Evolutionary conservation across 1,284 basidiomycete species (phyloP).

Genomic region (Naganishia liquefaciens): DNA sequence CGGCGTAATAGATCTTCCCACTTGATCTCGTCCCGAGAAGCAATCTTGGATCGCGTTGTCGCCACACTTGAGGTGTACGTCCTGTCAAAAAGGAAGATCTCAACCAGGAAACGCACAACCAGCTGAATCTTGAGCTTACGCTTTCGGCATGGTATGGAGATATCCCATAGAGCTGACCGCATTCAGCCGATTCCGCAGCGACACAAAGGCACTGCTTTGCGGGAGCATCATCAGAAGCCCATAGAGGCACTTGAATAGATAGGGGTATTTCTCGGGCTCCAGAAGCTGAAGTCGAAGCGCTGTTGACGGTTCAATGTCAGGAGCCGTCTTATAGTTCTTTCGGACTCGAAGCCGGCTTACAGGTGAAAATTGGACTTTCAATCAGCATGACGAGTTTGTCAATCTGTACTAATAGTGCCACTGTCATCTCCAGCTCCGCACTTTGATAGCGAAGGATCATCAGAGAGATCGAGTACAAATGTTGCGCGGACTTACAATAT

Average conservation of each 20-base stretch:
- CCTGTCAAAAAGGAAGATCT: slow-evolving; percentile 30
- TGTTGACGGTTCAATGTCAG: slow-evolving; percentile 45
- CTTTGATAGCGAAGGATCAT: slow-evolving; percentile 54
- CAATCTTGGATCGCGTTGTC: slow-evolving; percentile 69
- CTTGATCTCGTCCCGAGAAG: slow-evolving; percentile 78
- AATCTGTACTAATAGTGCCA: slow-evolving; percentile 90
- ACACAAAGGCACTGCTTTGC: slow-evolving; percentile 94
- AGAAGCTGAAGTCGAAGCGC: slow-evolving; percentile 94
- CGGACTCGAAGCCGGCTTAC: slow-evolving; percentile 58
- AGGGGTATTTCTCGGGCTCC: slow-evolving; percentile 94
- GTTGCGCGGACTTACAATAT: slow-evolving; percentile 73
- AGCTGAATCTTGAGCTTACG: slow-evolving; percentile 57
- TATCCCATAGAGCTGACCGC: slow-evolving; percentile 95
- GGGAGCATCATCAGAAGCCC: slow-evolving; percentile 96
- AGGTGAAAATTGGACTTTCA: slow-evolving; percentile 97
- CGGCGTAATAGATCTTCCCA: slow-evolving; percentile 85
- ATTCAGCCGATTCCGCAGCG: slow-evolving; percentile 86
- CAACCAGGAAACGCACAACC: neutral
- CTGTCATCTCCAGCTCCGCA: slow-evolving; percentile 94
- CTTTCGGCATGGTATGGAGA: slow-evolving; percentile 78
- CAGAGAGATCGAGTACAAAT: neutral
- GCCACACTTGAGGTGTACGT: slow-evolving; percentile 36
- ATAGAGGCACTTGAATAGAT: slow-evolving; percentile 96
- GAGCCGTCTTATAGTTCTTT: neutral
- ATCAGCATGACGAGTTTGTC: slow-evolving; percentile 98